These are phyloP conservation scores for Phytophthora macrochlamydospora DNA, from an alignment of 352 stramenopile genomes.

Conservation along the genomic window DNA sequence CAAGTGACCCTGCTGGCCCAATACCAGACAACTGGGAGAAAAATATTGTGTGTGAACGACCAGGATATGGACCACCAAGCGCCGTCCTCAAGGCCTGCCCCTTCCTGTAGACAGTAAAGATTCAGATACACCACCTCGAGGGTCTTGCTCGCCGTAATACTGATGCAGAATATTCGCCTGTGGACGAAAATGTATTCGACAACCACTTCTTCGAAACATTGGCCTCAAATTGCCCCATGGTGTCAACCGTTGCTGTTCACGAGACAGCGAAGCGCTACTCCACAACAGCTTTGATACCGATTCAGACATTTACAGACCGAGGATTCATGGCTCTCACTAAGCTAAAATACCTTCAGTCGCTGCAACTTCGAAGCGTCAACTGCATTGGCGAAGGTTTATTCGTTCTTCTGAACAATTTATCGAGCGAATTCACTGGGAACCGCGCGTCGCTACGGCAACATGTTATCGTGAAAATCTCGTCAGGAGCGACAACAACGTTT, in stretches of 20 bases:
- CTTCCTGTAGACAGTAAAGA: conserved; percentile 23
- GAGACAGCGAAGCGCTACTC: not conserved
- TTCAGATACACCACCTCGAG: conserved; percentile 37
- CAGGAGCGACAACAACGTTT: too few species aligned
- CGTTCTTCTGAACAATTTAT: conserved; percentile 35
- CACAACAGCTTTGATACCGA: not conserved
- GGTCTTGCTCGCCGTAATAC: not conserved
- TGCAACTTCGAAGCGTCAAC: conserved; percentile 38
- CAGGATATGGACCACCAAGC: conserved; percentile 19
- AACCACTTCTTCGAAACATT: not conserved
- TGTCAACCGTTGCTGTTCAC: not conserved
- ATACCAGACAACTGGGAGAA: conserved; percentile 11
- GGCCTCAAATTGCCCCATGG: not conserved
- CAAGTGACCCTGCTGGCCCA: conserved; percentile 2
- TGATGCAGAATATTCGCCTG: not conserved
- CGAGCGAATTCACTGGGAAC: conserved; percentile 25
- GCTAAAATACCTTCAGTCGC: conserved; percentile 32
- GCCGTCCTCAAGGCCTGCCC: conserved; percentile 33
- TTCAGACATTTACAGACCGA: not conserved
- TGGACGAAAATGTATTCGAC: conserved; percentile 7
- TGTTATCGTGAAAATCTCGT: too few species aligned
- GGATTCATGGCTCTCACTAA: conserved; percentile 24
- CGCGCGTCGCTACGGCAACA: conserved; percentile 13
- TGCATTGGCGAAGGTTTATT: conserved; percentile 39
- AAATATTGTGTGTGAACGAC: not conserved